These are phyloP conservation scores for Trichoderma semiorbis DNA, from an alignment of 2,329 filamentous ascomycete genomes.

Conservation along the genomic window DNA sequence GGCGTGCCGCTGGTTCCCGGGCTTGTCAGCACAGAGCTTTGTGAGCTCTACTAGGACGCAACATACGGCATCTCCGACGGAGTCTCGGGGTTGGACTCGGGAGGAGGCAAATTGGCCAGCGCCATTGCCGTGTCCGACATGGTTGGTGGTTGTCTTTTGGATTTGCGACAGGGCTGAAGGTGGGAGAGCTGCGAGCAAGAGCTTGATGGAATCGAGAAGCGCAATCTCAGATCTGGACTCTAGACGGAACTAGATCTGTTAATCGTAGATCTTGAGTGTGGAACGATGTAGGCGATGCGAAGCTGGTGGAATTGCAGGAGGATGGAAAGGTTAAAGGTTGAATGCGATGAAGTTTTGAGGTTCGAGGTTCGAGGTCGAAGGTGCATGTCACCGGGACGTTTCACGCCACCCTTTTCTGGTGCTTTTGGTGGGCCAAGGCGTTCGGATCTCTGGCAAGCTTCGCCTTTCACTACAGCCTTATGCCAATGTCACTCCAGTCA, in stretches of 20 bases:
- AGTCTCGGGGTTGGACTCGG: conserved; percentile 77
- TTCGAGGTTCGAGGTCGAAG: not conserved
- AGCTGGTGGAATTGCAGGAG: not conserved
- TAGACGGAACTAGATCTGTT: not conserved
- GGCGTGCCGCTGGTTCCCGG: conserved; percentile 71
- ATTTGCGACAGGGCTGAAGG: not conserved
- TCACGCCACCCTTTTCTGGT: conserved; percentile 10
- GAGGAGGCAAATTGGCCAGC: conserved; percentile 79
- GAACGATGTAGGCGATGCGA: not conserved
- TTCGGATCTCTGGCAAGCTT: not conserved
- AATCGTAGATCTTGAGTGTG: rapidly evolving
- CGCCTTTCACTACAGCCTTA: not conserved
- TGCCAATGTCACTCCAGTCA: not conserved
- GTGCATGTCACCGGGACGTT: conserved; percentile 14
- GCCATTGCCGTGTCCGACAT: conserved; percentile 41
- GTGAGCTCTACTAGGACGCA: not conserved
- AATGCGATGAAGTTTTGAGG: not conserved
- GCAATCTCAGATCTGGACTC: not conserved
- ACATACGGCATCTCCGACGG: conserved; percentile 87
- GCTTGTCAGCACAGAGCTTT: conserved; percentile 8
- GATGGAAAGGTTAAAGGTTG: not conserved
- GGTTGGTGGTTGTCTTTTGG: not conserved
- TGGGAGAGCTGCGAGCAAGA: not conserved
- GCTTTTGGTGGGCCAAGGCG: not conserved
- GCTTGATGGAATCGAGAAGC: not conserved